Base-by-base conservation (phyloP, 1,284 basidiomycete genomes). In the Ustilago vetiveriae region DNA sequence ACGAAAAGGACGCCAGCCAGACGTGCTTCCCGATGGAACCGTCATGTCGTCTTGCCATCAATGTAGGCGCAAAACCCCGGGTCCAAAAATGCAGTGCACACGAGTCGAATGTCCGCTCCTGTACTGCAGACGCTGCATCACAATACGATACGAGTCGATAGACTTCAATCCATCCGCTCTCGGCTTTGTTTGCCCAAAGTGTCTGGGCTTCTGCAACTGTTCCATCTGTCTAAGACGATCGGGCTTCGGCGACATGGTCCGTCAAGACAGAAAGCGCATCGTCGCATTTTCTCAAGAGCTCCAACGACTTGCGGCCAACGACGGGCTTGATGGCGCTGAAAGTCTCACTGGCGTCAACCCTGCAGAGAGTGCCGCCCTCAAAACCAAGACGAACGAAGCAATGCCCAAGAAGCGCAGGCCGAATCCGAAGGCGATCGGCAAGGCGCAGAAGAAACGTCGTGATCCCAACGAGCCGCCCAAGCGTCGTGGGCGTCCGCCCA, bases 191-290 rank as follows among this genome's bases (percentile, higher is more conserved):
- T 75, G 73, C 35, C 72, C 73, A 6, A 57, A 39, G 13, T 75
- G 73, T 43, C 32, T 49, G 23, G 62, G 58, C 40, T 68, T 49
- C 32, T 75, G 73, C 57, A 69, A 67, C 37, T 75, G 73, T 44
- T 55, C 66, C n/a, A 39, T 63, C 38, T 70, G 65, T 49, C 54
- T 64, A 13, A 27, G 46, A 27, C 59, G 59, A 4, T 52, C 51
- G 2, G 68, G 59, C 11, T 44, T 57, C 21, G 68, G 57, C 22
- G 40, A 54, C 22, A 27, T 63, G 19, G 24, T 66, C 6, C 38
- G 39, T 13, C 44, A 50, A 17, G 49, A 44, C 42, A 46, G 40
- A 19, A 3, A 63, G 13, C 45, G 46, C 7, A 22, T 54, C 37
- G 59, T 47, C 11, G n/a, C n/a, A n/a, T 51, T 58, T n/a, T 39